phyloP scores from a whole-genome alignment of 2,329 filamentous ascomycete genomes.

The Xylariomycetidae sp. region DNA sequence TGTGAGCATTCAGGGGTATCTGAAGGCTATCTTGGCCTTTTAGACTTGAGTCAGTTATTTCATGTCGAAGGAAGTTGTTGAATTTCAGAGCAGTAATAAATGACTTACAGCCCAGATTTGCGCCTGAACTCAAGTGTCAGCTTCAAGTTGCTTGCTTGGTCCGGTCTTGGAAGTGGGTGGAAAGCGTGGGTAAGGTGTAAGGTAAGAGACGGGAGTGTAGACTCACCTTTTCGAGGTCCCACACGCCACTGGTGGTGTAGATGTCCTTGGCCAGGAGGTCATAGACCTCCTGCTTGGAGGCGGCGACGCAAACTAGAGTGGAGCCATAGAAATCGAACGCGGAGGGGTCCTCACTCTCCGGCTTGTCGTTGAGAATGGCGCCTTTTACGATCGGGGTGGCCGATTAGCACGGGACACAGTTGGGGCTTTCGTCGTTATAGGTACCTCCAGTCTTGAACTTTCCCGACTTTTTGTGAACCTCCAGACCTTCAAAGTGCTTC shows the following conservation, averaged over 20 bases:
- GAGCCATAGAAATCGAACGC: conserved; percentile 67
- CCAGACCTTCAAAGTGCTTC: conserved; percentile 52
- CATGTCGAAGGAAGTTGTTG: no score
- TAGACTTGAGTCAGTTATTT: conserved; percentile 9
- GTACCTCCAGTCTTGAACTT: conserved; percentile 59
- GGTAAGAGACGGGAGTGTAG: background rate
- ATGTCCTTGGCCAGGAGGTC: conserved; percentile 64
- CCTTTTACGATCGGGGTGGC: conserved; percentile 41
- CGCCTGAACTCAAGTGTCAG: conserved; percentile 26
- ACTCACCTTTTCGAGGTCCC: conserved; percentile 66
- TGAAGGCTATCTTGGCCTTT: conserved; percentile 21
- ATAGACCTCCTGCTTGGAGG: conserved; percentile 62
- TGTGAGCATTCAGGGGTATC: conserved; percentile 15
- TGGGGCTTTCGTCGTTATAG: conserved; percentile 14
- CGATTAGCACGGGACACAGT: background rate
- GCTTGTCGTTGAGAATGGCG: conserved; percentile 60
- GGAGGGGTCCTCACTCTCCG: conserved; percentile 51
- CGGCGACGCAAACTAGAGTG: conserved; percentile 60
- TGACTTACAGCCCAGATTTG: conserved; percentile 42
- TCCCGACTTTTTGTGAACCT: conserved; percentile 46
- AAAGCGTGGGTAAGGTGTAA: background rate
- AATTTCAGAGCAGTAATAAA: background rate
- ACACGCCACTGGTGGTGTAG: conserved; percentile 66
- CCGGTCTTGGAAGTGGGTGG: background rate
- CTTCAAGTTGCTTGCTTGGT: background rate